Evolutionary conservation across 305 asterid genomes (phyloP), one percentile per base, ranked within the genome.

Genomic region (Vinca major): DNA sequence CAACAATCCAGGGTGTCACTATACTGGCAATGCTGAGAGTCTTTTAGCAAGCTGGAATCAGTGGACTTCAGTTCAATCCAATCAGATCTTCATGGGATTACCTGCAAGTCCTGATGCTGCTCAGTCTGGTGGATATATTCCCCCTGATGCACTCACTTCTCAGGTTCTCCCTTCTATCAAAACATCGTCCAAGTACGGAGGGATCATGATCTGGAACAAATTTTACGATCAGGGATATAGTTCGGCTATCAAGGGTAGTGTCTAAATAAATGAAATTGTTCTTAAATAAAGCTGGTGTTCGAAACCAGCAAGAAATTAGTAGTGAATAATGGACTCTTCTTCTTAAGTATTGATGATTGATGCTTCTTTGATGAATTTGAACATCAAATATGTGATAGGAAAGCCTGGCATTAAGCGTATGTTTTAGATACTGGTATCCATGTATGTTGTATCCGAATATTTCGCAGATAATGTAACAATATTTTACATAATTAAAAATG

Each of bases 121-220:
- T 26, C 85, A 89, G 1, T 79, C 86, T 58, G 97, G 96, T 51
- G 96, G 95, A 2, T 90, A 77, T 51, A 79, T 86, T 70, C 90
- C 97, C 69, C 64, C 89, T 55, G 71, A 80, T 2, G 87, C 73
- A 69, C 75, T 88, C 73, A 78, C 52, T 17, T 43, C 55, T 17
- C 73, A 83, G 74, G 80, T 90, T 61, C 78, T 90, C 5, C 93
- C 96, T 70, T 76, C 47, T 66, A 86, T 90, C 6, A 71, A 61
- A 66, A 65, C 56, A 14, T 85, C 92, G 50, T 26, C 55, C 14
- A 83, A 78, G 75, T 90, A 88, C 20, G 96, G 88, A 0, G 96
- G 96, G 33, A 84, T 88, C 66, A 90, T 90, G 96, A 73, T 90
- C 73, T 90, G 95, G 96, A 83, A 86, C 7, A 86, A 85, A 76